Evolutionary conservation across 768 basidiomycete species (phyloP).

Genomic region (Termitomyces sp.): DNA sequence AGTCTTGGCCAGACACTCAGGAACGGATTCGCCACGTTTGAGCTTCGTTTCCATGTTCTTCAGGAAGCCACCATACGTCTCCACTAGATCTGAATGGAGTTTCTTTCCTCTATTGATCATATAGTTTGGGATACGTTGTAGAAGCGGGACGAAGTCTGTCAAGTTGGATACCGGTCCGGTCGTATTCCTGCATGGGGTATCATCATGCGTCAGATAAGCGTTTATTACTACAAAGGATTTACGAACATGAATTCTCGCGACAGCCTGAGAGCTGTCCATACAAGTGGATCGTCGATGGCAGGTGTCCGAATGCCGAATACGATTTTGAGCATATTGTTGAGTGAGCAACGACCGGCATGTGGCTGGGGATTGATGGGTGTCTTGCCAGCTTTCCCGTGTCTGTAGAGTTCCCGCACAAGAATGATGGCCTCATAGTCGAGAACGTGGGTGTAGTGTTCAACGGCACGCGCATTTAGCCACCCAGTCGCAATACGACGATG

Average conservation of each 20-base stretch:
- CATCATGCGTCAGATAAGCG: slow-evolving; percentile 1
- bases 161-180: slow-evolving; percentile 43
- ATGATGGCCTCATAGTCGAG: slow-evolving; percentile 38
- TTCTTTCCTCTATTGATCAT: slow-evolving; percentile 34
- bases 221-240: background rate
- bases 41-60: slow-evolving; percentile 32
- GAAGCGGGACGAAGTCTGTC: slow-evolving; percentile 39
- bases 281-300: slow-evolving; percentile 32
- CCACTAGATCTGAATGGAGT: slow-evolving; percentile 35
- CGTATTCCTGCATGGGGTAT: slow-evolving; percentile 27
- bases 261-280: slow-evolving; percentile 30
- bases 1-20: slow-evolving; percentile 40
- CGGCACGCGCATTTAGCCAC: slow-evolving; percentile 29
- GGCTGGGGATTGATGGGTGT: slow-evolving; percentile 35
- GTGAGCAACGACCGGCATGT: slow-evolving; percentile 34
- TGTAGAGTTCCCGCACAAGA: slow-evolving; percentile 34
- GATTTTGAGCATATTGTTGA: slow-evolving; percentile 44
- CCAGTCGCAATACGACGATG: slow-evolving; percentile 37
- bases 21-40: slow-evolving; percentile 32
- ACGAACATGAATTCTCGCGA: slow-evolving; percentile 44
- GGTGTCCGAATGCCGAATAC: slow-evolving; percentile 40
- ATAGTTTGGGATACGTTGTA: slow-evolving; percentile 35
- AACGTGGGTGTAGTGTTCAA: slow-evolving; percentile 30
- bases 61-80: slow-evolving; percentile 37
- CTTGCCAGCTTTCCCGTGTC: slow-evolving; percentile 25